Conservation (phyloP, 2,329 filamentous ascomycete species). For the Peltaster fructicola region DNA sequence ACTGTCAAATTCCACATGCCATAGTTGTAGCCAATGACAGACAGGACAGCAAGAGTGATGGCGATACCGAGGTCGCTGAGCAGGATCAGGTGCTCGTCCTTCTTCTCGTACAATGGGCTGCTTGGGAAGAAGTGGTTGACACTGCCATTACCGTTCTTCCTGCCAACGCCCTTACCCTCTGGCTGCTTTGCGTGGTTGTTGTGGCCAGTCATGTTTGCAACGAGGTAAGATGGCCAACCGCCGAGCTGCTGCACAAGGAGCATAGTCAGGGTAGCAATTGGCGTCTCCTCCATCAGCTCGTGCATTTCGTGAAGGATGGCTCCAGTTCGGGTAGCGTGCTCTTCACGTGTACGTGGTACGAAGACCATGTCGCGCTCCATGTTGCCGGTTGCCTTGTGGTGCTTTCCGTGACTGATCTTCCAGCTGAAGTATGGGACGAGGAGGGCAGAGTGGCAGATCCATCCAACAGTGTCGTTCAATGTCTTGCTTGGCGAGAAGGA, state of each 20-base stretch:
- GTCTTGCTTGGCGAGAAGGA: constrained; percentile 86
- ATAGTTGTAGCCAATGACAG: constrained; percentile 54
- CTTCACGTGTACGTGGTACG: constrained; percentile 75
- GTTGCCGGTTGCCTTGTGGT: constrained; percentile 97
- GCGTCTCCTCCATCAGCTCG: constrained; percentile 89
- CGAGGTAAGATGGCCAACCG: constrained; percentile 84
- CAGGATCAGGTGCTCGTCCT: constrained; percentile 72
- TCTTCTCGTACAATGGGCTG: constrained; percentile 80
- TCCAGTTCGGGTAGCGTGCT: constrained; percentile 60
- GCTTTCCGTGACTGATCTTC: constrained; percentile 98
- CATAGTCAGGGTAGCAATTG: constrained; percentile 57
- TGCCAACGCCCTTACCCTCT: constrained; percentile 86
- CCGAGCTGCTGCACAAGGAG: constrained; percentile 72
- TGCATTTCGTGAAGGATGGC: constrained; percentile 61
- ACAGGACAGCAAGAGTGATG: constrained; percentile 44
- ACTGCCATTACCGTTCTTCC: constrained; percentile 65
- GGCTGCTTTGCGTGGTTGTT: constrained; percentile 79
- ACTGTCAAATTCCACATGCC: constrained; percentile 76
- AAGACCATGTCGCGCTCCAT: constrained; percentile 99
- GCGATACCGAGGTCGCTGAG: constrained; percentile 65
- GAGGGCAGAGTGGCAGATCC: constrained; percentile 73
- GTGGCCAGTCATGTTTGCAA: constrained; percentile 90
- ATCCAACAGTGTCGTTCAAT: constrained; percentile 83
- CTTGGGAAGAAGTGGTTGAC: constrained; percentile 91
- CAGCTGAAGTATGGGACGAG: constrained; percentile 97